Evolutionary conservation across 139 green algal species (phyloP), one percentile per base, ranked within the genome.

Genomic region (Chlorella sp.): DNA sequence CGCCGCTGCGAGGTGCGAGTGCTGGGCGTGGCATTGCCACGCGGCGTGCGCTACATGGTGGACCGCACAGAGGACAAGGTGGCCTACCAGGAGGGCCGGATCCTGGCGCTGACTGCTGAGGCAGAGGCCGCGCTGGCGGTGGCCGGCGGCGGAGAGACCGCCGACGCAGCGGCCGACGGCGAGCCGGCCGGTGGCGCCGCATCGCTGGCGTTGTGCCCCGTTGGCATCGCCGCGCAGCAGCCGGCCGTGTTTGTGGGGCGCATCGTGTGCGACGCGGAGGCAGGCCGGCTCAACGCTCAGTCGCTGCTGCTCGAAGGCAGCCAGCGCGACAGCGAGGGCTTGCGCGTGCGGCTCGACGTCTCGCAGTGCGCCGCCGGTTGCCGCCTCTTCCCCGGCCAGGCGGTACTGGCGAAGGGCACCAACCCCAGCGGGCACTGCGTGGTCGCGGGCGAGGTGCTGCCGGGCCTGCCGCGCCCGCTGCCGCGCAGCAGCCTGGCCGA

Each of bases 401-500:
- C 94, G 6, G 82, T 95, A 11, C 84, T 56, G 21, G 82, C 93
- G 40, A 67, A 77, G 21, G 94, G 93, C 27, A 67, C 84, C 61
- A 98, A 97, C 82, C 92, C 92, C 15, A 87, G 77, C 31, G 94
- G 93, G 17, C 55, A 77, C 27, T 86, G 71, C 71, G 83, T 98
- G 61, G 70, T 96, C 5, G 94, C 90, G 2, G 68, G 78, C 12
- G 38, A 86, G 42, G 48, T 98, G 51, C 72, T 90, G 68, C 82
- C 81, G 0, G 77, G 86, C 68, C 21, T 92, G 36, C 82, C 90
- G 6, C 68, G 45, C 19, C 77, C 76, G 1, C 46, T 82, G 14
- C 29, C 36, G 5, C 31, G 31, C 15, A 83, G 45, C 25, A 55
- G 33, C 12, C 31, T 71, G 29, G 41, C 36, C 17, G 4, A 81